Percentiles rank a stretch among this genome's conserved stretches.
Evolutionary conservation across 2,329 filamentous ascomycete genomes (phyloP).

Genomic region (Scytalidium sp.): DNA sequence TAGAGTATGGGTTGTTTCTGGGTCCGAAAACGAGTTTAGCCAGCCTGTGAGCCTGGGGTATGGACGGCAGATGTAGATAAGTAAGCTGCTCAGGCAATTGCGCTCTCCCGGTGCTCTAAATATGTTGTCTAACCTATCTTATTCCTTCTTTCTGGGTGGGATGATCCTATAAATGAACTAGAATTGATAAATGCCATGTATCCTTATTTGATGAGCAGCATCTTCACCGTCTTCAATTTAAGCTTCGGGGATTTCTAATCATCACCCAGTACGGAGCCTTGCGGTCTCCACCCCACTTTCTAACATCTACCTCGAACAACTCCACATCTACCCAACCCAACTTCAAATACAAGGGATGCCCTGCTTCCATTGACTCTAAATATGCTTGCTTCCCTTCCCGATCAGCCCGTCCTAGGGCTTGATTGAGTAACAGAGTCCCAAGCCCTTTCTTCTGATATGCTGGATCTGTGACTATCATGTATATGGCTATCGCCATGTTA

Average conservation of each 20-base stretch:
- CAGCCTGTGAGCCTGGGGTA: too few species aligned
- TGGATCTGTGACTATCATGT: conserved; percentile 32
- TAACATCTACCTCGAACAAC: conserved; percentile 25
- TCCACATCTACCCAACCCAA: conserved; percentile 35
- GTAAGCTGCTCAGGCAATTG: too few species aligned
- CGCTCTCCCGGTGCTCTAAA: too few species aligned
- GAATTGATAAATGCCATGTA: too few species aligned
- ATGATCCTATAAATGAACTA: too few species aligned
- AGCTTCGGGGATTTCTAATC: conserved; percentile 22
- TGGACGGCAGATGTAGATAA: too few species aligned
- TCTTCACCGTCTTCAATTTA: too few species aligned
- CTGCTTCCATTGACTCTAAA: conserved; percentile 35
- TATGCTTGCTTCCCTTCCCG: conserved; percentile 28
- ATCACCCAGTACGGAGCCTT: conserved; percentile 19
- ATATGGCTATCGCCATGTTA: conserved; percentile 26
- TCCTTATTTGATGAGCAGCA: too few species aligned
- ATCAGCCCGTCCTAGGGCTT: conserved; percentile 35
- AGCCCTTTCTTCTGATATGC: conserved; percentile 33
- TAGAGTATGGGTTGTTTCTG: too few species aligned
- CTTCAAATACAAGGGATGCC: conserved; percentile 34
- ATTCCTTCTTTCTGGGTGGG: too few species aligned
- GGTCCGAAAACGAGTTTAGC: too few species aligned
- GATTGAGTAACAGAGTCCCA: conserved; percentile 29
- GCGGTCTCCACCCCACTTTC: conserved; percentile 18
- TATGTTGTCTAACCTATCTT: too few species aligned